Percentiles rank a stretch among this genome's conserved stretches.
Conservation (phyloP, 1,284 basidiomycete species). For the Rhodotorula sp. region DNA sequence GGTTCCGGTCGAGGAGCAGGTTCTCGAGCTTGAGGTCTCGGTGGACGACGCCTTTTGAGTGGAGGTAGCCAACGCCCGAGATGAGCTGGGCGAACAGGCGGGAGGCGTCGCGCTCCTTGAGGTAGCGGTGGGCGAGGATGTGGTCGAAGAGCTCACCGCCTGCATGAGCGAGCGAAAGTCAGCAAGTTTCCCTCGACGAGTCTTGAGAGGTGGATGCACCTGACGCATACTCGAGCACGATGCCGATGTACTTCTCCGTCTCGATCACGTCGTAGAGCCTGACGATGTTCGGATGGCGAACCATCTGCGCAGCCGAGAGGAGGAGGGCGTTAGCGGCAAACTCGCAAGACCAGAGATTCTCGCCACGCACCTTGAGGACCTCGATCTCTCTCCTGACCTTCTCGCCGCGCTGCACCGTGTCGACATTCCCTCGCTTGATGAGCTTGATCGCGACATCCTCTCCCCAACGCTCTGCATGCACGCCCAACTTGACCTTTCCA, state of each 20-base stretch:
- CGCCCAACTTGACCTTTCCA: constrained; percentile 97
- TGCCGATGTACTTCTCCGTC: constrained; percentile 99
- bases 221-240: constrained; percentile 97
- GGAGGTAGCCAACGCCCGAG: constrained; percentile 97
- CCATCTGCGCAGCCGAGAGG: constrained; percentile 57
- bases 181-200: not conserved
- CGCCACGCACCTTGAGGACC: constrained; percentile 73
- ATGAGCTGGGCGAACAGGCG: constrained; percentile 98
- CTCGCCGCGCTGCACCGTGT: constrained; percentile 54
- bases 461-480: constrained; percentile 83
- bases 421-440: constrained; percentile 89
- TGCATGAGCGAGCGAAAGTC: constrained; percentile 27
- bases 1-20: constrained; percentile 89
- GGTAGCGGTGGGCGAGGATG: constrained; percentile 95
- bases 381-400: constrained; percentile 98
- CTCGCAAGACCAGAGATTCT: not conserved
- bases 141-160: constrained; percentile 99
- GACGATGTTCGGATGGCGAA: constrained; percentile 98
- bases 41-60: constrained; percentile 98
- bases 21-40: constrained; percentile 99
- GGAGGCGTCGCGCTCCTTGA: constrained; percentile 91
- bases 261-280: constrained; percentile 98
- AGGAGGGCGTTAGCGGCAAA: not conserved
- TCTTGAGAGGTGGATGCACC: constrained; percentile 47
- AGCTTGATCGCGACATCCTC: constrained; percentile 99